Evolutionary conservation across 192 early-diverging fungal genomes (phyloP), one percentile per base, ranked within the genome.

Genomic region (Umbelopsis ramanniana): DNA sequence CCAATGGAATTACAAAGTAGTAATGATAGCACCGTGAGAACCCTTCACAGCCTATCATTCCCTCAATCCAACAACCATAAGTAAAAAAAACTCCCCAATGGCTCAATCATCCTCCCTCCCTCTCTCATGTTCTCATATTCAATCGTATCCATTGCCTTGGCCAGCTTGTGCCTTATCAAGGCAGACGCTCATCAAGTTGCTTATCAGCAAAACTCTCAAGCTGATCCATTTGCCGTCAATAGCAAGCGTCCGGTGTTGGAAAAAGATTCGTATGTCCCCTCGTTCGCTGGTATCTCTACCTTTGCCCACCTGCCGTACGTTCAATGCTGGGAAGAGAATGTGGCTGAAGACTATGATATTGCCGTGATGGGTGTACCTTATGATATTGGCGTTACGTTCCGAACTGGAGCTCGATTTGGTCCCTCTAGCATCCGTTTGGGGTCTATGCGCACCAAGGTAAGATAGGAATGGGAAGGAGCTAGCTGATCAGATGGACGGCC

Each of bases 361-460:
- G 76, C 76, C 3, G 68, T 77, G 14, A 68, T 77, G 26, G 76
- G 76, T 53, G 76, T 67, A 43, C 76, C 76, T 40, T 77, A 73
- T 60, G 76, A 77, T 66, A 77, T 77, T 24, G 76, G 76, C 15
- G 76, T 77, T n/a, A 77, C 72, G n/a, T 77, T 77, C 47, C 53
- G 76, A n/a, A 73, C 76, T 37, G 76, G 76, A 22, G 76, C 76
- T 47, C 68, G 76, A n/a, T 77, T 77, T 67, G 76, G 76, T 38
- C 76, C 76, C 22, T 77, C 76, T 6, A 72, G 66, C 37, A 77
- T 77, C 43, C 72, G 76, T 21, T 54, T 73, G 29, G 72, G 76
- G 11, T 77, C 76, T 19, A 77, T 70, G 57, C 71, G 76, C 35
- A 73, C 73, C 47, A 77, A 77, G 70, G 75, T 76, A 76, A 38